Conservation (phyloP, 2,329 filamentous ascomycete genomes). For the Fusarium sp. region DNA sequence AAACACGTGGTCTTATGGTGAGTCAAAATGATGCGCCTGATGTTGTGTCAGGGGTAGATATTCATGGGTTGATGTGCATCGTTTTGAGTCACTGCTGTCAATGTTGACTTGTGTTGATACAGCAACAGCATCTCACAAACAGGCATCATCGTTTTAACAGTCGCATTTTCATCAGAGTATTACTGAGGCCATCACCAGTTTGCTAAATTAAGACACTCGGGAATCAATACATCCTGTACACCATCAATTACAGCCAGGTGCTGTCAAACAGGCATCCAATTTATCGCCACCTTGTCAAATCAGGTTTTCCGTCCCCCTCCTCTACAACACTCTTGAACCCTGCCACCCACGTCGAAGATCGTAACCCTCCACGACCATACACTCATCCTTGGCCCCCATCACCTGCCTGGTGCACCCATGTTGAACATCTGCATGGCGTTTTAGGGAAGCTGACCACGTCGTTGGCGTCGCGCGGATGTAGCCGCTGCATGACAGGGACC, state of each 20-base stretch:
- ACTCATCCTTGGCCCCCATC: constrained; percentile 31
- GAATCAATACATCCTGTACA: background rate
- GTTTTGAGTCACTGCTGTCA: background rate
- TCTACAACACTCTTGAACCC: constrained; percentile 13
- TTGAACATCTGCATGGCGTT: constrained; percentile 46
- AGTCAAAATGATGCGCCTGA: constrained; percentile 4
- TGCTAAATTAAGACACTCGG: background rate
- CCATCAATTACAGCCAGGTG: background rate
- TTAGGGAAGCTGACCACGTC: constrained; percentile 15
- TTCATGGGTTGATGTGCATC: background rate
- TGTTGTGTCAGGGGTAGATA: background rate
- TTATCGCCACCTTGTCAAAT: background rate
- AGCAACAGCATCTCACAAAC: background rate
- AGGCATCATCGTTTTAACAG: background rate
- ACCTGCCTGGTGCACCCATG: constrained; percentile 28
- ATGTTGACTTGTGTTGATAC: background rate
- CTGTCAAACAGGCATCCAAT: background rate
- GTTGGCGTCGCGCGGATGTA: background rate
- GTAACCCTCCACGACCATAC: constrained; percentile 23
- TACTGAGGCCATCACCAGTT: background rate
- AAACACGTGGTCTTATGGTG: constrained; percentile 21
- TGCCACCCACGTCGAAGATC: constrained; percentile 29
- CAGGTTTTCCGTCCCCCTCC: background rate
- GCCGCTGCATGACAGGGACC: constrained; percentile 45
- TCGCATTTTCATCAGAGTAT: background rate